A percentile compares a stretch with the other conserved stretches of the same genome.
These are phyloP conservation scores for Puccinia hordei DNA, from an alignment of 1,284 basidiomycete genomes.

Conservation along the genomic window DNA sequence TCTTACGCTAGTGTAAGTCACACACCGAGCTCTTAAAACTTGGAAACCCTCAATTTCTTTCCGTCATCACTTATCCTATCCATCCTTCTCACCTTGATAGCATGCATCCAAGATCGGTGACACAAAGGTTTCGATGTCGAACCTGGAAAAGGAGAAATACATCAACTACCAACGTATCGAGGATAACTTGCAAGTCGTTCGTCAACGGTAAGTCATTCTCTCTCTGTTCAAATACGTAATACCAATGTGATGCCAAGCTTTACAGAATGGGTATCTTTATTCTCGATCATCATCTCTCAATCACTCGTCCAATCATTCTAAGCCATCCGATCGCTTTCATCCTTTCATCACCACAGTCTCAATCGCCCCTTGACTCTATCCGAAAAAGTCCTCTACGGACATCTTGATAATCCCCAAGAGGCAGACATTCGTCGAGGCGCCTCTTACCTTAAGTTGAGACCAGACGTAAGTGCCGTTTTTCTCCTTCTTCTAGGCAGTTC, in stretches of 20 bases:
- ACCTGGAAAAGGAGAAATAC: slow-evolving; percentile 77
- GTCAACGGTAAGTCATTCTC: slow-evolving; percentile 68
- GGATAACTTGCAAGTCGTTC: slow-evolving; percentile 84
- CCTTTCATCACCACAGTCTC: slow-evolving; percentile 65
- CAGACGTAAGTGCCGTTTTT: slow-evolving; percentile 71
- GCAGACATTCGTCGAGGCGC: slow-evolving; percentile 84
- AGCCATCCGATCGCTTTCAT: slow-evolving; percentile 22
- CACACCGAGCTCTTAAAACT: slow-evolving; percentile 57
- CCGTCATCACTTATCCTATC: slow-evolving; percentile 48
- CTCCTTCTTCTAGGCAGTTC: not conserved
- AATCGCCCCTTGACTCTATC: slow-evolving; percentile 91
- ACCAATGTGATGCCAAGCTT: slow-evolving; percentile 20
- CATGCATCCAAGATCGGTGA: slow-evolving; percentile 75
- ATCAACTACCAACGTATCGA: slow-evolving; percentile 99
- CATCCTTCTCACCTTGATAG: slow-evolving; percentile 59
- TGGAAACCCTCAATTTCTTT: slow-evolving; percentile 34
- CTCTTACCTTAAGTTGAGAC: slow-evolving; percentile 92
- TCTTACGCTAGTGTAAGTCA: slow-evolving; percentile 54
- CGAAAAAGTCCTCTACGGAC: slow-evolving; percentile 98
- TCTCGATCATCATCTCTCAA: slow-evolving; percentile 4
- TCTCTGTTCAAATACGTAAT: not conserved
- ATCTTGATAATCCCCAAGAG: slow-evolving; percentile 87
- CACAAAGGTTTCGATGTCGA: slow-evolving; percentile 88
- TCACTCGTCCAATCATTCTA: too few species aligned
- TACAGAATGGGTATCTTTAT: slow-evolving; percentile 26